Evolutionary conservation across 2,329 filamentous ascomycete species (phyloP).

Genomic region (Ustulina deusta): DNA sequence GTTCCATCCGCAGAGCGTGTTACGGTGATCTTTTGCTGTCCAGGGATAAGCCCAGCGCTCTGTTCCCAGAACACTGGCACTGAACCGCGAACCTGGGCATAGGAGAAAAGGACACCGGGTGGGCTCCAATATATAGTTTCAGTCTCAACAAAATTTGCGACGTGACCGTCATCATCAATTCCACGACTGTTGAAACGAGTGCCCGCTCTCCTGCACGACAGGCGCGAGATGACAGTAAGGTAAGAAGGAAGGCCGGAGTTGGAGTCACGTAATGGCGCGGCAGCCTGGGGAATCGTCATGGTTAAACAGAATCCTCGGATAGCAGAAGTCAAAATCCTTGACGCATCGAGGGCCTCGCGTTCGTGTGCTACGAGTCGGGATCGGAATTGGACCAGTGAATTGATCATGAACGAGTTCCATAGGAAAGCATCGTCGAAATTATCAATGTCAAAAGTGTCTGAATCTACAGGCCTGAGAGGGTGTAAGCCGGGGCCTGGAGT

Average conservation of each 20-base stretch:
- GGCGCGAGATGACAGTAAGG: slow-evolving; percentile 88
- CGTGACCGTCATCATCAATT: slow-evolving; percentile 96
- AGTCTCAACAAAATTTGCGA: slow-evolving; percentile 98
- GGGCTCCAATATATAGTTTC: slow-evolving; percentile 93
- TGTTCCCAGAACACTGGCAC: slow-evolving; percentile 99
- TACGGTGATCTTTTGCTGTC: slow-evolving; percentile 93
- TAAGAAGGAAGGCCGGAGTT: slow-evolving; percentile 81
- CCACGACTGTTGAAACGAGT: slow-evolving; percentile 97
- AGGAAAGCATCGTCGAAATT: slow-evolving; percentile 92
- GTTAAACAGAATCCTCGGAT: slow-evolving; percentile 94
- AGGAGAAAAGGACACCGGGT: slow-evolving; percentile 84
- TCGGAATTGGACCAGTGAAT: slow-evolving; percentile 88
- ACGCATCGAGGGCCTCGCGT: slow-evolving; percentile 82
- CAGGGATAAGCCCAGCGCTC: slow-evolving; percentile 84
- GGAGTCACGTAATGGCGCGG: slow-evolving; percentile 75
- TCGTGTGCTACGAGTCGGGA: slow-evolving; percentile 81
- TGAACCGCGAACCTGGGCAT: slow-evolving; percentile 90
- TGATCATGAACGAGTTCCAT: slow-evolving; percentile 99
- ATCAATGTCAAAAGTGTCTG: slow-evolving; percentile 86
- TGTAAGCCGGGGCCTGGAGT: slow-evolving; percentile 34
- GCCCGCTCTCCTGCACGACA: slow-evolving; percentile 91
- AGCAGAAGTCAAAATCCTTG: slow-evolving; percentile 89
- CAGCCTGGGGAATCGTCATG: slow-evolving; percentile 82
- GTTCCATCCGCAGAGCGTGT: slow-evolving; percentile 91
- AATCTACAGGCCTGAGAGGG: slow-evolving; percentile 73